Evolutionary conservation across 805 yeast species (phyloP), one percentile per base, ranked within the genome.

Genomic region (Cyberlindnera euphorbiiphila): DNA sequence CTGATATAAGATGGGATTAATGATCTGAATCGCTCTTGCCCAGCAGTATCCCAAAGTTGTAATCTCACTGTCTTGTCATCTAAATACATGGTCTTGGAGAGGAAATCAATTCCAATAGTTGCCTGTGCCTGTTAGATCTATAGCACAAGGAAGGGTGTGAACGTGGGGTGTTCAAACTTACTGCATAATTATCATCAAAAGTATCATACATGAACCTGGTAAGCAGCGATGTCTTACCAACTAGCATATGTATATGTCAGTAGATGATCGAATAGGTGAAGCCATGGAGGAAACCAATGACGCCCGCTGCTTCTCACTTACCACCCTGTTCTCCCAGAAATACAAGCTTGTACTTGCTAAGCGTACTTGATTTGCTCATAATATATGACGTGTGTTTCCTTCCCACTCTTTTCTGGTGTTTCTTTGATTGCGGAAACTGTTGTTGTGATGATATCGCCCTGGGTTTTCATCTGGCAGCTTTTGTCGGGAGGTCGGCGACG

Each of bases 121-220:
- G 98, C 98, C 65, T 76, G 62, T 19, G n/a, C n/a, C n/a, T n/a
- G n/a, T n/a, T n/a, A n/a, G n/a, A 20, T 13, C 13, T 14, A 15
- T 9, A 19, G 25, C 8, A 20, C 9, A 31, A 12, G 31, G 24
- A 21, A 11, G 8, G 11, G 11, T 8, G 24, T 21, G 8, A 8
- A 4, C 15, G 24, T 21, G 11, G 11, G 24, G 24, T 21, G 8
- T 11, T 8, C 15, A 13, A n/a, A 58, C 65, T 25, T 34, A 53
- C 58, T 0, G 87, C 87, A 59, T 93, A 93, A 58, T 89, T 95
- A 25, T 93, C 91, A 61, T 91, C 97, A 61, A 91, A 91, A 14
- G 96, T 84, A 59, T 93, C 98, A 60, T 91, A 91, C 98, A 91
- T 91, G 66, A 93, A 91, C 48, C 98, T 71, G n/a, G 98, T 89